These are phyloP conservation scores for Colletotrichum scovillei DNA, from an alignment of 2,329 filamentous ascomycete genomes.

Conservation along the genomic window DNA sequence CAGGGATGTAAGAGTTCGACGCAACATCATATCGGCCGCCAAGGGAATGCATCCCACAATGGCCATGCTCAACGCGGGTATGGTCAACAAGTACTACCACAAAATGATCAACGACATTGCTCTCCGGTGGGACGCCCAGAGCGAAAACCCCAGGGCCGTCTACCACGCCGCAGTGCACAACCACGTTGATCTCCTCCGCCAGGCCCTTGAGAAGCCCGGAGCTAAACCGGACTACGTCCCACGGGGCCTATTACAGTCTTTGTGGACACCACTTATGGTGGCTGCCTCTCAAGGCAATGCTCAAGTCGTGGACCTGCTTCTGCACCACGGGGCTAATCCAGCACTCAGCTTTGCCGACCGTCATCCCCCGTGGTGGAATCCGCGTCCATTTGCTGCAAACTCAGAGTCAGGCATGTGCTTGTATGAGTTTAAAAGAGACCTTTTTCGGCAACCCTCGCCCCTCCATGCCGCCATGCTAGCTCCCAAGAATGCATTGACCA, in stretches of 20 bases:
- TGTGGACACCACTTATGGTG: neutral
- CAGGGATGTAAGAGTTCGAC: neutral
- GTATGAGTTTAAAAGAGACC: neutral
- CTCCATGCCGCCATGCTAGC: conserved; percentile 15
- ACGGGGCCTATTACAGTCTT: neutral
- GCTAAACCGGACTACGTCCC: conserved; percentile 3
- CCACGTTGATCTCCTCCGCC: neutral
- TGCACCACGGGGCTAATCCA: neutral
- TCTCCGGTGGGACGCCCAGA: conserved; percentile 6
- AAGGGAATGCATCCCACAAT: neutral
- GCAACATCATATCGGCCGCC: neutral
- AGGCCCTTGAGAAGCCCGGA: neutral
- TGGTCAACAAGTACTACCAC: neutral
- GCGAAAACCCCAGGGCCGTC: conserved; percentile 10
- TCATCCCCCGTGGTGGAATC: neutral
- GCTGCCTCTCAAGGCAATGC: neutral
- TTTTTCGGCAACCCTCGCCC: neutral
- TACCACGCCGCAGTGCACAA: conserved; percentile 7
- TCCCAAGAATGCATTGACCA: neutral
- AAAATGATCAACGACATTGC: neutral
- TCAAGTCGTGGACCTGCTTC: neutral
- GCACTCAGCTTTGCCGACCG: neutral
- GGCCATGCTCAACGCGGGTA: conserved; percentile 16
- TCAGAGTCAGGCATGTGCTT: neutral
- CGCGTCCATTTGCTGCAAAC: neutral